Conservation (phyloP, 768 basidiomycete species). For the Coprinopsis cinerea region DNA sequence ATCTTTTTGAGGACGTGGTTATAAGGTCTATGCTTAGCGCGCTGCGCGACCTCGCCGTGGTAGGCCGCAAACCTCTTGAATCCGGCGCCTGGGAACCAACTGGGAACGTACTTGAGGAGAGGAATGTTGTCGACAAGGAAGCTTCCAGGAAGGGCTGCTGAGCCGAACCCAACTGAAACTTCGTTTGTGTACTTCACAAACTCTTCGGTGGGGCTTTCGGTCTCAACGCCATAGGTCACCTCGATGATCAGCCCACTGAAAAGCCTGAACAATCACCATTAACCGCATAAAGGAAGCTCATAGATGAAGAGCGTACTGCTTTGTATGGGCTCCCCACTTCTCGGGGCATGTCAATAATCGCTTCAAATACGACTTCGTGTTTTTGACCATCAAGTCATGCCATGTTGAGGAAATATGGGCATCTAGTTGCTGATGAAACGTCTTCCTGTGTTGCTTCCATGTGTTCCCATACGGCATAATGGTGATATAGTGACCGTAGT, state of each 20-base stretch:
- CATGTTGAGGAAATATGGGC: constrained; percentile 11
- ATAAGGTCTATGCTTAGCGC: neutral
- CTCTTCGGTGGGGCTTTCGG: neutral
- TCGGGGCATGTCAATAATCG: neutral
- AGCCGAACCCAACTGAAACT: neutral
- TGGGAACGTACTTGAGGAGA: constrained; percentile 36
- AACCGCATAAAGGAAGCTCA: too few species aligned
- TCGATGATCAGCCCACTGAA: constrained; percentile 6
- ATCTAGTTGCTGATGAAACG: constrained; percentile 21
- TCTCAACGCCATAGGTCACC: constrained; percentile 8
- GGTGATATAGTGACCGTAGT: constrained; percentile 8
- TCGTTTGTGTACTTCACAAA: constrained; percentile 12
- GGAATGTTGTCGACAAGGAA: constrained; percentile 16
- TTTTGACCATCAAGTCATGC: constrained; percentile 11
- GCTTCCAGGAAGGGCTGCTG: constrained; percentile 5
- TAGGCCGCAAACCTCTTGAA: constrained; percentile 37
- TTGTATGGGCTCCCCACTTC: neutral
- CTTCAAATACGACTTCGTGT: constrained; percentile 15
- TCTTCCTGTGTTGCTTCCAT: constrained; percentile 19
- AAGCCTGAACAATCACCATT: neutral
- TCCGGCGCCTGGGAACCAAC: constrained; percentile 42
- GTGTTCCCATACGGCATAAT: constrained; percentile 18
- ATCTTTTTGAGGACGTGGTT: neutral
- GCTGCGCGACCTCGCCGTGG: constrained; percentile 17
- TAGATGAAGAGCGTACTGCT: neutral